Percentiles rank a stretch among this genome's conserved stretches.
These are phyloP conservation scores for Myriosclerotinia scirpicola DNA, from an alignment of 2,329 filamentous ascomycete genomes.

Conservation along the genomic window DNA sequence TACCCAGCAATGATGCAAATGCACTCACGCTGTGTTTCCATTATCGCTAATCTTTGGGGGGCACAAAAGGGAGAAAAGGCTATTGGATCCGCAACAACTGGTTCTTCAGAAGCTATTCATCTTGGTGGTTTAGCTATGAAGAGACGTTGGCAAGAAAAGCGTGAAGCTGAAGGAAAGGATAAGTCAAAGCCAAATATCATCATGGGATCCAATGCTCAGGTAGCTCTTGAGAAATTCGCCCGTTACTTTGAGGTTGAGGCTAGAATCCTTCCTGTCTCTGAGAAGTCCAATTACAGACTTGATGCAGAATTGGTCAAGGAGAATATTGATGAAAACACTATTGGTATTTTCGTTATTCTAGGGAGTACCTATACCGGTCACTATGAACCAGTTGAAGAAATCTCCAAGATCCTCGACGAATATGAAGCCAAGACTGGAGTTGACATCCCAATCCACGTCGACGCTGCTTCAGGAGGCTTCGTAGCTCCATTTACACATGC, in stretches of 20 bases:
- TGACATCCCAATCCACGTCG: slow-evolving; percentile 68
- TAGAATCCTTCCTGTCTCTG: slow-evolving; percentile 61
- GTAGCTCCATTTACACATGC: slow-evolving; percentile 61
- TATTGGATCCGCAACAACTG: slow-evolving; percentile 68
- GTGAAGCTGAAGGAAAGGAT: slow-evolving; percentile 60
- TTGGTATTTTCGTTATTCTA: slow-evolving; percentile 72
- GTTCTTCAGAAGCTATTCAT: slow-evolving; percentile 70
- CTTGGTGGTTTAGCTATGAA: slow-evolving; percentile 73
- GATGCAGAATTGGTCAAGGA: slow-evolving; percentile 64
- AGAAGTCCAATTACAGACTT: slow-evolving; percentile 59
- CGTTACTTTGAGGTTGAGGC: slow-evolving; percentile 73
- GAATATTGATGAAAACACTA: slow-evolving; percentile 73
- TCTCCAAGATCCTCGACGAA: slow-evolving; percentile 63
- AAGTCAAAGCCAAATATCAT: slow-evolving; percentile 67
- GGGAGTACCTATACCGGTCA: slow-evolving; percentile 74
- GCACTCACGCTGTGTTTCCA: slow-evolving; percentile 67
- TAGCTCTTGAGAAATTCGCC: slow-evolving; percentile 71
- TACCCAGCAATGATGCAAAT: slow-evolving; percentile 61
- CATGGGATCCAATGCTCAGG: slow-evolving; percentile 73
- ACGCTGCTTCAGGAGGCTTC: slow-evolving; percentile 61
- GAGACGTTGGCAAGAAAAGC: slow-evolving; percentile 67
- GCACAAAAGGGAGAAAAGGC: slow-evolving; percentile 61
- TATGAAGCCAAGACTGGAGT: slow-evolving; percentile 60
- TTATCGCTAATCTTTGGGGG: slow-evolving; percentile 66
- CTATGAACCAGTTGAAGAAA: slow-evolving; percentile 69